Conservation (phyloP, 2,329 filamentous ascomycete species). For the Decorospora gaudefroyi region DNA sequence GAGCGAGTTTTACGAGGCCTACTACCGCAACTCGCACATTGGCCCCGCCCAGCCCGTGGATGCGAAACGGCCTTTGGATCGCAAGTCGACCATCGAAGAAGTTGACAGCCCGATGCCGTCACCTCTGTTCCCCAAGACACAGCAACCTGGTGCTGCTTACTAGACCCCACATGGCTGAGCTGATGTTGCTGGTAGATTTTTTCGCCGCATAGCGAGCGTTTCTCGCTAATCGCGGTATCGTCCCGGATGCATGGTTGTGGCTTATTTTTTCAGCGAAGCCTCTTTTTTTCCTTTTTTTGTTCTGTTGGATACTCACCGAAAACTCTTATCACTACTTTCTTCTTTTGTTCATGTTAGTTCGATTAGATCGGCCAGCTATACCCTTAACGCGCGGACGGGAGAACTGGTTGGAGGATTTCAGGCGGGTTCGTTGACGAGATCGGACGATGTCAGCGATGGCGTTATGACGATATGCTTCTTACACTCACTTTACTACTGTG, state of each 20-base stretch:
- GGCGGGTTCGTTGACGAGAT: constrained; percentile 3
- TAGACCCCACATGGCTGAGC: constrained; percentile 9
- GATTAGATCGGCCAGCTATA: neutral
- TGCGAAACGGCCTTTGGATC: constrained; percentile 18
- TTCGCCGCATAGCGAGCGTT: too few relatives aligned
- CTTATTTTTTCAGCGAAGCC: neutral
- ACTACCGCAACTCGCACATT: constrained; percentile 43
- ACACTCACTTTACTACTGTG: neutral
- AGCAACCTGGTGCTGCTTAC: constrained; percentile 27
- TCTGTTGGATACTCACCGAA: too few relatives aligned
- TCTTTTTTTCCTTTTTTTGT: neutral
- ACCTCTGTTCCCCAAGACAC: constrained; percentile 24
- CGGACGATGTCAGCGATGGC: neutral
- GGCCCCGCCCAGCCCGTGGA: constrained; percentile 13
- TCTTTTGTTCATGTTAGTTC: neutral
- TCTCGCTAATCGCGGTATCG: too few relatives aligned
- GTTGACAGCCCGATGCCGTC: constrained; percentile 35
- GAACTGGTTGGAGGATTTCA: neutral
- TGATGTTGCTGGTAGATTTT: too few relatives aligned
- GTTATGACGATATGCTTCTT: neutral
- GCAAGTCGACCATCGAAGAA: constrained; percentile 37
- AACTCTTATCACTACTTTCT: too few relatives aligned
- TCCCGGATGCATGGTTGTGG: too few relatives aligned
- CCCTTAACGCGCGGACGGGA: neutral
- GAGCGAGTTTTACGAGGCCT: constrained; percentile 50